Evolutionary conservation across 345 rosid species (phyloP), one percentile per base, ranked within the genome.

Genomic region (Eucalyptus viminalis): DNA sequence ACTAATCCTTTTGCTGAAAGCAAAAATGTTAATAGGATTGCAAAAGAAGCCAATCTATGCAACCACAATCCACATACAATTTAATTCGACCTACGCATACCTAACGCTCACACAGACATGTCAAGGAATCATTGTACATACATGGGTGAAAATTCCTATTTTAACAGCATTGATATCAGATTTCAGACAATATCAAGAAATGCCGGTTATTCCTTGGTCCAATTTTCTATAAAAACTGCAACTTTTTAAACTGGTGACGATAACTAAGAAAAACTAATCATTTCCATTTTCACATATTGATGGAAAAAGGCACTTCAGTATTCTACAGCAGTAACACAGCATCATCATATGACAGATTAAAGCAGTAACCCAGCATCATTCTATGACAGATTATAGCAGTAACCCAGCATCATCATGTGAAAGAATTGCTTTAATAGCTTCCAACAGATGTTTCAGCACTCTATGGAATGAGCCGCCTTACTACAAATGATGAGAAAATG

Each of bases 1-100:
- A 91, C 99, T 95, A 86, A 93, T 93, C 80, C 98, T 92, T 93
- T 95, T 96, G 92, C 99, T 97, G 95, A 86, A 93, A 92, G 76
- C 29, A 87, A n/a, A 91, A 15, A 89, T 29, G 87, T 93, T 88
- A 93, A 89, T 5, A 88, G 86, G 54, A 54, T 44, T 27, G 49
- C 14, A 56, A 83, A 43, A 34, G 45, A 31, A 67, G 40, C 60
- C 45, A 56, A 69, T 22, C 40, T 29, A 65, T 43, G 34, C 60
- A 62, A 80, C 51, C 11, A 81, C 80, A 81, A 83, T 29, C 10
- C 62, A 86, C 65, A 86, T 24, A 11, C 43, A 37, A 40, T 69
- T 9, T 69, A 69, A 34, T 69, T 22, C 6, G 44, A 69, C 44
- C 80, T 43, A 17, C 2, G 25, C 43, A 69, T 34, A 17, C 12